A percentile compares a stretch with the other conserved stretches of the same genome.
Evolutionary conservation across 2,329 filamentous ascomycete species (phyloP).

Genomic region (Lasiodiplodia hormozganensis): DNA sequence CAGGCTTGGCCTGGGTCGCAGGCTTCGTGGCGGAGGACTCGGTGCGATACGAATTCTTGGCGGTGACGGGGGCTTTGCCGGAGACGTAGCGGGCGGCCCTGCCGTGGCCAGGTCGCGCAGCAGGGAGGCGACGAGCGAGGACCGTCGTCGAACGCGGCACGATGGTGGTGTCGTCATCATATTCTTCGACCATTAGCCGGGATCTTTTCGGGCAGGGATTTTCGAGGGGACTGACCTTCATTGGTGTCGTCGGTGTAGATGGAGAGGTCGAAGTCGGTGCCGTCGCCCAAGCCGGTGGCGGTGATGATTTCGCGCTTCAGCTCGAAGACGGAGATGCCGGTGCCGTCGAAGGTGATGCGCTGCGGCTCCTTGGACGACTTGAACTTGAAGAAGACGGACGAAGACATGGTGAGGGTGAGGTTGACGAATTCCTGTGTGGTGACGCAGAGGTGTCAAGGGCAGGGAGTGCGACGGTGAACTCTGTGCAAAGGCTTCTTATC

Average conservation of each 20-base stretch:
- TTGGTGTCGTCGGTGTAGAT: conserved; percentile 92
- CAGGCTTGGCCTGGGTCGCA: conserved; percentile 45
- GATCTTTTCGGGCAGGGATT: not conserved
- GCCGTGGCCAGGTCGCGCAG: conserved; percentile 83
- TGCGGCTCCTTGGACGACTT: conserved; percentile 97
- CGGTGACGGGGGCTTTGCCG: conserved; percentile 90
- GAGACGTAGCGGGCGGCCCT: conserved; percentile 94
- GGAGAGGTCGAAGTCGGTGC: conserved; percentile 92
- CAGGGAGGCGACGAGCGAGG: conserved; percentile 84
- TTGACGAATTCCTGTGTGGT: conserved; percentile 4
- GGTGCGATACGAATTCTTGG: conserved; percentile 77
- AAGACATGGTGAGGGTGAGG: conserved; percentile 69
- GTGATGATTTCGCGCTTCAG: conserved; percentile 98
- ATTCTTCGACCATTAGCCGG: conserved; percentile 65
- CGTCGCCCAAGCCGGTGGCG: conserved; percentile 91
- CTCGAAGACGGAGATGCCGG: conserved; percentile 97
- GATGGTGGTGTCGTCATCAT: conserved; percentile 97
- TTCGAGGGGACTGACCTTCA: conserved; percentile 70
- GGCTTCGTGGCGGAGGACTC: conserved; percentile 66
- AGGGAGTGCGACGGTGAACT: conserved; percentile 29
- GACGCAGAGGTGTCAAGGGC: conserved; percentile 27
- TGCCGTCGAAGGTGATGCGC: conserved; percentile 95
- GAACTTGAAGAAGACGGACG: conserved; percentile 99
- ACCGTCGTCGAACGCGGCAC: conserved; percentile 95
- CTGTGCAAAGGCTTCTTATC: conserved; percentile 31